Conservation (phyloP, 371 early-diverging fungal genomes). For the Vairimorpha necatrix region DNA sequence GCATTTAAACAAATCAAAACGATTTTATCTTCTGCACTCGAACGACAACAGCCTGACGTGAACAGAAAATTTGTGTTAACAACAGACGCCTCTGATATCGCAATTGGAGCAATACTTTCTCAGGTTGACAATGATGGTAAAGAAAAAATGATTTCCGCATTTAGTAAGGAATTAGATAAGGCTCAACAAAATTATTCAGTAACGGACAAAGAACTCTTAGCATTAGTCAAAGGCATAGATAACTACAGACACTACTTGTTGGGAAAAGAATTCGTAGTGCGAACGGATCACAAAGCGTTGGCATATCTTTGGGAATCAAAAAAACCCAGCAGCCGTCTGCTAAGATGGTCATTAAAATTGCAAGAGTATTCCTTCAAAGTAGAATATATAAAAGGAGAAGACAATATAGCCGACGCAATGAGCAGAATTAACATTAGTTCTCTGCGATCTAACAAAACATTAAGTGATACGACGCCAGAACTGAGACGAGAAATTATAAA, state of each 20-base stretch:
- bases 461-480: background rate
- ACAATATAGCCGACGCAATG: background rate
- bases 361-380: background rate
- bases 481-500: background rate
- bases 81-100: background rate
- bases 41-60: background rate
- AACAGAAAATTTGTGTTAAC: background rate
- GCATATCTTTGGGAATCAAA: slow-evolving; percentile 1
- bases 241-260: background rate
- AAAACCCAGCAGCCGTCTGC: background rate
- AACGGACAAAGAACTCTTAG: slow-evolving; percentile 5
- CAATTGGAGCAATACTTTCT: background rate
- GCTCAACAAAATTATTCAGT: background rate
- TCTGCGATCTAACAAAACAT: background rate
- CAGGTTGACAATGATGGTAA: background rate
- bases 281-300: slow-evolving; percentile 11
- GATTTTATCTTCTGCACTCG: background rate
- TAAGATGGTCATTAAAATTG: background rate
- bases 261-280: background rate
- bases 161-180: background rate
- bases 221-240: background rate
- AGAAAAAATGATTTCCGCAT: background rate
- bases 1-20: slow-evolving; percentile 1
- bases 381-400: background rate
- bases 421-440: background rate